Percentiles rank a stretch among this genome's conserved stretches.
These are phyloP conservation scores for Hebeloma cylindrosporum DNA, from an alignment of 768 basidiomycete genomes.

Conservation along the genomic window DNA sequence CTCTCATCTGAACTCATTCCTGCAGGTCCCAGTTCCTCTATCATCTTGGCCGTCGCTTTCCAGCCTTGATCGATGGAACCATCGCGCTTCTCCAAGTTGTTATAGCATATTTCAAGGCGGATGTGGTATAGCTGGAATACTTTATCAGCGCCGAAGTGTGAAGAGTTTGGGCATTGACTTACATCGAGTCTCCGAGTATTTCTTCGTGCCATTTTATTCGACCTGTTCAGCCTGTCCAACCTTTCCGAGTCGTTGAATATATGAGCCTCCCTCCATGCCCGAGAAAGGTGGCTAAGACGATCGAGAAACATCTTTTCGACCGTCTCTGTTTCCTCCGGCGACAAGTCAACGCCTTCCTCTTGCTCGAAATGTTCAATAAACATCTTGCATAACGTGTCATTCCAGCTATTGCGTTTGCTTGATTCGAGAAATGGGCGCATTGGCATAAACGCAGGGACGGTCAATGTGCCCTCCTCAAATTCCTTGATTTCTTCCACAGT, in stretches of 20 bases:
- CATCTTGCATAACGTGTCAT: not conserved
- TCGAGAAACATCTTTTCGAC: not conserved
- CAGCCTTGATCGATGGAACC: slow-evolving; percentile 1
- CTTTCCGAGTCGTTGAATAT: not conserved
- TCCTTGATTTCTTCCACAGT: not conserved
- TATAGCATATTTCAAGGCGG: not conserved
- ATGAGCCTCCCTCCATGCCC: not conserved
- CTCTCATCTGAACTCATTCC: slow-evolving; percentile 12
- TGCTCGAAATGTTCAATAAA: too few species aligned
- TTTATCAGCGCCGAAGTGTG: not conserved
- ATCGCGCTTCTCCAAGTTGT: slow-evolving; percentile 4
- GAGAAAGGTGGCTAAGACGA: not conserved
- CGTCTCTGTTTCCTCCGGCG: not conserved
- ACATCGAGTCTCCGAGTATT: slow-evolving; percentile 1
- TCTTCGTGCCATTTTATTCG: not conserved
- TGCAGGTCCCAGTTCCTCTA: slow-evolving; percentile 2
- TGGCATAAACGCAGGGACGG: not conserved
- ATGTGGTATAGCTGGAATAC: slow-evolving; percentile 1
- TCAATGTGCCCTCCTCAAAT: not conserved
- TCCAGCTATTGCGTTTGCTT: not conserved
- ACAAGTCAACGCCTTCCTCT: not conserved
- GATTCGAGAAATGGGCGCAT: not conserved
- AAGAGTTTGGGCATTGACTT: not conserved
- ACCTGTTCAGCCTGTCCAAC: not conserved
- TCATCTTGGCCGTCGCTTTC: not conserved